These are phyloP conservation scores for Colletotrichum lupini DNA, from an alignment of 2,329 filamentous ascomycete species.

Conservation along the genomic window DNA sequence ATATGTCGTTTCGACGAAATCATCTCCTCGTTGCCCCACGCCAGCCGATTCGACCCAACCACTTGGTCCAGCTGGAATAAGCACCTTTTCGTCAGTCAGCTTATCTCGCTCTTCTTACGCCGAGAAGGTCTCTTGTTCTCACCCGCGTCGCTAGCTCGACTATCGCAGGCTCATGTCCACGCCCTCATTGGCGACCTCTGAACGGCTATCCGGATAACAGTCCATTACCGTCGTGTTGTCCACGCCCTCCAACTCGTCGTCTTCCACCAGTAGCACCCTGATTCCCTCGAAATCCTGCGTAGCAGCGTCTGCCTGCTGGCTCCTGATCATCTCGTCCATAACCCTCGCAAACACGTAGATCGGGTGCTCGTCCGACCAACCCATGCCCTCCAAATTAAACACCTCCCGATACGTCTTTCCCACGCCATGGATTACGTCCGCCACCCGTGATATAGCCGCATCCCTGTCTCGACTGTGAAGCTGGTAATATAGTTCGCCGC, in stretches of 20 bases:
- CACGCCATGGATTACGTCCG: constrained; percentile 45
- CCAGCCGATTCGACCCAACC: background rate
- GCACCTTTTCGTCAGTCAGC: background rate
- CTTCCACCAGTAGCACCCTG: constrained; percentile 41
- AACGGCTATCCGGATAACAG: background rate
- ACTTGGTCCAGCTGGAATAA: background rate
- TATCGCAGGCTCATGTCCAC: constrained; percentile 2
- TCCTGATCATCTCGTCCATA: constrained; percentile 43
- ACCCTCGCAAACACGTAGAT: constrained; percentile 44
- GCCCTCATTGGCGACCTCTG: background rate
- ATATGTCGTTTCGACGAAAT: background rate
- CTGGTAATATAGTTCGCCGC: constrained; percentile 39
- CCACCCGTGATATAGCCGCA: constrained; percentile 33
- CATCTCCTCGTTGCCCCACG: background rate
- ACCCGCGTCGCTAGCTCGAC: background rate
- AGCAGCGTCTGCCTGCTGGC: constrained; percentile 41
- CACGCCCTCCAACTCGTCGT: constrained; percentile 34
- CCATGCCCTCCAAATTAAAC: constrained; percentile 44
- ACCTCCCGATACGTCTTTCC: constrained; percentile 46
- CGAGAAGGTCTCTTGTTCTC: background rate
- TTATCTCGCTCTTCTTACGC: background rate
- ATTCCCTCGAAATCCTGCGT: constrained; percentile 40
- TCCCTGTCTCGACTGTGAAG: constrained; percentile 37
- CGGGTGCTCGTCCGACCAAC: constrained; percentile 44
- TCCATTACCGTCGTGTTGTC: constrained; percentile 29